Evolutionary conservation across 2,329 filamentous ascomycete species (phyloP), one percentile per base, ranked within the genome.

Genomic region (Arachnopeziza araneosa): DNA sequence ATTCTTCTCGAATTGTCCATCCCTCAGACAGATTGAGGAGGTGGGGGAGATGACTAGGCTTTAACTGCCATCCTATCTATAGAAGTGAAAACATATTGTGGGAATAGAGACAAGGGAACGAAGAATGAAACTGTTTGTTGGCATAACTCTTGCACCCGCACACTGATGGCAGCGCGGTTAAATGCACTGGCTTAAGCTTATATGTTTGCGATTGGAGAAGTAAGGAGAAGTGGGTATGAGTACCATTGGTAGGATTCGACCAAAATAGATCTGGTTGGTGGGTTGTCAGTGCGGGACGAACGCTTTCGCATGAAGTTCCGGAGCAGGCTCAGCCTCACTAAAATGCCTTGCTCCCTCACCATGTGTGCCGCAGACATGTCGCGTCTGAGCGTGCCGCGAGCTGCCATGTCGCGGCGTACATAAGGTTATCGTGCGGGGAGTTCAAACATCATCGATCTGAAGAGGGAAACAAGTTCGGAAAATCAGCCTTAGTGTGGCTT

Each of bases 211-310:
- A 44, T 44, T 44, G 36, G 36, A 44, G 36, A 44, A 44, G 36
- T 14, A 44, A 44, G 12, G 17, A 44, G 36, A 44, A 19, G 36
- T 44, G 36, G 10, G 36, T 44, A 44, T 14, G 36, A 44, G 6
- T 44, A 44, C 36, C 36, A 12, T 44, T 44, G 36, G 36, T 17
- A 44, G 36, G 36, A 44, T 44, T 44, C 12, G 36, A 44, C 36
- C 10, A 59, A 63, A 63, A 63, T 63, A 63, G 61, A 59, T 50
- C 55, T 22, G 22, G 57, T 26, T 49, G 32, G 52, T 53, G 48
- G 44, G 21, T 10, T 23, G 61, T 59, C 61, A 57, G 61, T 60
- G 61, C 61, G 61, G n/a, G 59, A 53, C 51, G 61, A 61, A 58
- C 54, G 32, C 24, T 44, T 52, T 55, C 19, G 58, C 60, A 62